A percentile compares a stretch with the other conserved stretches of the same genome.
phyloP scores from a whole-genome alignment of 441 rosid species.

The Pelargonium australe region DNA sequence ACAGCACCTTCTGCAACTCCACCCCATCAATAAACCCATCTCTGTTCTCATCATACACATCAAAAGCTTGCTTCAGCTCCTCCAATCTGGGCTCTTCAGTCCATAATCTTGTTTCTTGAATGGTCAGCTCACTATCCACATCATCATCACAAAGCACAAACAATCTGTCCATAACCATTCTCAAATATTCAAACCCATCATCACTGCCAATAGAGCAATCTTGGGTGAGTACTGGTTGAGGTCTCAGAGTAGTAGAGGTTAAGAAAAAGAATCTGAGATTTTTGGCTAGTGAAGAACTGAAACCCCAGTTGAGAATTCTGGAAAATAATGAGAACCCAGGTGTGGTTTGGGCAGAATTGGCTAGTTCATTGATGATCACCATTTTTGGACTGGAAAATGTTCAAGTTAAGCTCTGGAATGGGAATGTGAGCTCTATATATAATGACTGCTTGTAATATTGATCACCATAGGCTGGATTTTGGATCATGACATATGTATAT shows the following conservation, averaged over 20 bases:
- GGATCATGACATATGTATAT: too few species aligned
- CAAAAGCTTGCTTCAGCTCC: conserved; percentile 22
- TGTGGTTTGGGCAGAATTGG: too few species aligned
- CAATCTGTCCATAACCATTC: background rate
- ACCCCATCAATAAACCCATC: conserved; percentile 21
- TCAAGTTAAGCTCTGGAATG: too few species aligned
- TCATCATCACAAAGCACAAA: background rate
- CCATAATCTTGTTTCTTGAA: background rate
- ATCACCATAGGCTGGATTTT: too few species aligned
- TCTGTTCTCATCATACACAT: conserved; percentile 19
- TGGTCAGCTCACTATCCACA: background rate
- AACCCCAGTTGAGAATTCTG: background rate
- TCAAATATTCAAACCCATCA: background rate
- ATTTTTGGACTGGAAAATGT: too few species aligned
- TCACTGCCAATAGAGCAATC: background rate
- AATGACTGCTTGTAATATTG: too few species aligned
- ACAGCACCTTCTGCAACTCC: conserved; percentile 22
- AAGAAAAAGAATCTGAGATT: background rate
- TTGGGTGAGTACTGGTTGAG: background rate
- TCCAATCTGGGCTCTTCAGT: conserved; percentile 14
- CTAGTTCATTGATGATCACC: too few species aligned
- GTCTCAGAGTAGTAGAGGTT: background rate
- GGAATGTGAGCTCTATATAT: too few species aligned
- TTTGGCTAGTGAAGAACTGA: background rate
- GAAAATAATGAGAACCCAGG: too few species aligned